A percentile compares a stretch with the other conserved stretches of the same genome.
Conservation (phyloP, 441 rosid genomes). For the Arabidopsis lyrata region DNA sequence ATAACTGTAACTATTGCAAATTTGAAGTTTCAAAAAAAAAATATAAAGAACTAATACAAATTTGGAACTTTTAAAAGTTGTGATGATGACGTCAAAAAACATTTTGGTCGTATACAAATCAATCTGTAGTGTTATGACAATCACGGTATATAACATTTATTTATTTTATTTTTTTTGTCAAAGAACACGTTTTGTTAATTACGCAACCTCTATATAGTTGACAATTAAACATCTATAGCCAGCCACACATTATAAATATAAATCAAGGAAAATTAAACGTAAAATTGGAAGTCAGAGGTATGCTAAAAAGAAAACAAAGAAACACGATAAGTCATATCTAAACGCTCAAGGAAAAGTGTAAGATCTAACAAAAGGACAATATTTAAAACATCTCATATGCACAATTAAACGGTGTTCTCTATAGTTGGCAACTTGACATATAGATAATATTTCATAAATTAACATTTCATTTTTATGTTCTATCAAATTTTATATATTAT, state of each 20-base stretch:
- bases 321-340: slow-evolving; percentile 10
- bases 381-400: not conserved
- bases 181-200: too few species aligned
- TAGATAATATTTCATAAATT: not conserved
- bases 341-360: slow-evolving; percentile 11
- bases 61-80: too few species aligned
- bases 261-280: slow-evolving; percentile 1
- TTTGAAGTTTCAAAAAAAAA: too few species aligned
- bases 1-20: too few species aligned
- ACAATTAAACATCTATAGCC: not conserved
- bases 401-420: not conserved
- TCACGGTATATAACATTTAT: too few species aligned
- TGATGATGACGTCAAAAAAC: too few species aligned
- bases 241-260: not conserved
- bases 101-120: too few species aligned
- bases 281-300: slow-evolving; percentile 2
- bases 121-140: too few species aligned
- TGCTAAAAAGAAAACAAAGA: not conserved
- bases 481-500: not conserved
- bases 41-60: too few species aligned
- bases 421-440: not conserved
- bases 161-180: too few species aligned
- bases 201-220: too few species aligned
- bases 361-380: not conserved
- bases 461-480: not conserved